Base-by-base conservation (phyloP, 2,329 filamentous ascomycete species). In the Helotiales sp. region DNA sequence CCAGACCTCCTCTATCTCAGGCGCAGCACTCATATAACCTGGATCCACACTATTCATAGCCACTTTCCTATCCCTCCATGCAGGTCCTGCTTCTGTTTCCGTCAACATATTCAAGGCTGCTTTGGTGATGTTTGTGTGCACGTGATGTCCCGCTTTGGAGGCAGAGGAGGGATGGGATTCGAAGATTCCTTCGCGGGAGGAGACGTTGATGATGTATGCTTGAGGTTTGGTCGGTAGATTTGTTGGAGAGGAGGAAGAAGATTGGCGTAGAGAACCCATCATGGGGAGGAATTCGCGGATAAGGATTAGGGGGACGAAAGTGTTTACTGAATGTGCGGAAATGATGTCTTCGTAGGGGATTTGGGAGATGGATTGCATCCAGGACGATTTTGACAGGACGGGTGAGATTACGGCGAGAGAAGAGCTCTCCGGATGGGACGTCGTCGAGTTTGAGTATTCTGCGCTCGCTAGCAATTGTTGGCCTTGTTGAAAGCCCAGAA, bases 41-140 rank as follows among this genome's bases (percentile, higher is more conserved):
- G 62, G 62, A 58, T 64, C 62, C 1, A 64, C 57, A 33, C 42
- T 50, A 50, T 64, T 64, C 13, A 64, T 64, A 1, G 60, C 57
- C 6, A 60, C 60, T 22, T 47, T 52, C 22, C 53, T 38, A 25
- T 49, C 25, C 10, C 46, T 50, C 62, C 62, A 64, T 6, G 62
- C 55, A 10, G 57, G 54, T 24, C 30, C 50, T 17, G 57, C 60
- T 55, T 64, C 62, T 0, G 62, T 64, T 15, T 64, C 62, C 1
- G 60, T 64, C 2, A 64, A 29, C 62, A 64, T 64, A n/a, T 64
- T 64, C 15, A 64, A 50, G 10, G 62, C 60, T 7, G 60, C 62
- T 55, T 64, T 64, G n/a, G 62, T 50, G 9, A 64, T 47, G 30
- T 64, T 64, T 0, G 62, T 64, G 36, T 64, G 62, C 1, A 62